These are phyloP conservation scores for Solanum chiquidenum DNA, from an alignment of 257 asterid genomes.

Conservation along the genomic window DNA sequence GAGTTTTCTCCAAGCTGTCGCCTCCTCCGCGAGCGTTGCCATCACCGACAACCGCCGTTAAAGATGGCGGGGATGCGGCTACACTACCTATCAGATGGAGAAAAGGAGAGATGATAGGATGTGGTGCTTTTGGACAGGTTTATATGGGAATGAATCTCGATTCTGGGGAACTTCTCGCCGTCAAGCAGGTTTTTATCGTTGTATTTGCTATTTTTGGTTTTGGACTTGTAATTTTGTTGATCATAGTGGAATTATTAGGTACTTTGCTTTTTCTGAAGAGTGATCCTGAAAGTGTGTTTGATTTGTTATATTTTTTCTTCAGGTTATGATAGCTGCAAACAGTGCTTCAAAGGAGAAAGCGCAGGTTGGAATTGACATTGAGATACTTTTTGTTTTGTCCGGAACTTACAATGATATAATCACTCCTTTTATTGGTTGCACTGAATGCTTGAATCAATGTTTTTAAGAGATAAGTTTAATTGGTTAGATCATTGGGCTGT, in stretches of 20 bases:
- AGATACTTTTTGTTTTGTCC: neutral
- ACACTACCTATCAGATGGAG: conserved; percentile 75
- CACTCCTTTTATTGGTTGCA: neutral
- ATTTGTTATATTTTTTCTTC: conserved; percentile 6
- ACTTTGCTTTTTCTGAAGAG: neutral
- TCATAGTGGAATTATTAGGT: neutral
- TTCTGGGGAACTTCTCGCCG: conserved; percentile 90
- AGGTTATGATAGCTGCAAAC: conserved; percentile 67
- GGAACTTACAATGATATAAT: neutral
- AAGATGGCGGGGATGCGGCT: conserved; percentile 25
- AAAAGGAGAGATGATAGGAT: conserved; percentile 87
- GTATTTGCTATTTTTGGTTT: neutral
- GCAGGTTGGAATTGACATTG: conserved; percentile 33
- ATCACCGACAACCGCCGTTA: conserved; percentile 11
- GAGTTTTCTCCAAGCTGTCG: conserved; percentile 54
- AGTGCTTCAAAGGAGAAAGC: conserved; percentile 56
- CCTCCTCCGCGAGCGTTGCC: conserved; percentile 49
- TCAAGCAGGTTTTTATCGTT: conserved; percentile 56
- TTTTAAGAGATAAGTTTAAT: neutral
- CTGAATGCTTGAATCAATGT: neutral
- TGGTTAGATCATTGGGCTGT: neutral
- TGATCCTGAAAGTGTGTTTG: neutral
- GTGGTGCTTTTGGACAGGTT: conserved; percentile 97
- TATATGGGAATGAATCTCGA: conserved; percentile 98
- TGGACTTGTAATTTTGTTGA: neutral